Conservation (phyloP, 495 filamentous ascomycete genomes). For the Recurvomyces mirabilis region DNA sequence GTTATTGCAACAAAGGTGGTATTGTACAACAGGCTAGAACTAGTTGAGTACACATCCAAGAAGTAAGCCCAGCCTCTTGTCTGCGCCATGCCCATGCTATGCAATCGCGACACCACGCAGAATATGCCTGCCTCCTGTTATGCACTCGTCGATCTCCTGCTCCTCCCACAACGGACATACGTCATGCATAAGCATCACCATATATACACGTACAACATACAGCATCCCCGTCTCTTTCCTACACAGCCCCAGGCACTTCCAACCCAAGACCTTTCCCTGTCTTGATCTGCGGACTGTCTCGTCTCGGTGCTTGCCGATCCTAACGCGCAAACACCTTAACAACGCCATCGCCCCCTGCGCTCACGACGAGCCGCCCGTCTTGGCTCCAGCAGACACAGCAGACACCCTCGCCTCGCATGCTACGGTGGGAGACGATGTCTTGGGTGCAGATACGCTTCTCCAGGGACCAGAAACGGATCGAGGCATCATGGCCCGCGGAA, state of each 20-base stretch:
- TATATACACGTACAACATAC: neutral
- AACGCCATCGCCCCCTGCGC: conserved; percentile 88
- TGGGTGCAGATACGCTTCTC: conserved; percentile 90
- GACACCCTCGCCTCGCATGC: conserved; percentile 91
- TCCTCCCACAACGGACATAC: too few species aligned
- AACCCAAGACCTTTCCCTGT: too few species aligned
- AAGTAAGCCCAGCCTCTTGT: too few species aligned
- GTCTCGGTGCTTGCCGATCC: too few species aligned
- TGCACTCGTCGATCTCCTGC: too few species aligned
- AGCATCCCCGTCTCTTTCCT: too few species aligned
- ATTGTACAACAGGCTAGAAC: conserved; percentile 4
- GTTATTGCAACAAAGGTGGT: too few species aligned
- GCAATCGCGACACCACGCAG: too few species aligned
- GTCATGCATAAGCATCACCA: neutral
- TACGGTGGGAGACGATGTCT: conserved; percentile 78
- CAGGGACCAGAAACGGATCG: conserved; percentile 91
- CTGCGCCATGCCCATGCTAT: neutral
- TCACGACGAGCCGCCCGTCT: conserved; percentile 88
- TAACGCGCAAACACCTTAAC: conserved; percentile 73
- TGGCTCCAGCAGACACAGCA: conserved; percentile 88
- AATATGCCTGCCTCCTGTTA: too few species aligned
- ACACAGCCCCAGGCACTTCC: too few species aligned
- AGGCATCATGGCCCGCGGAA: conserved; percentile 89
- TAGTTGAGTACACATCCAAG: too few species aligned
- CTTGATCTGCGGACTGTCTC: too few species aligned